Evolutionary conservation across 176 grass and related monocot genomes (phyloP).

Genomic region (Coix lacrymajobi): DNA sequence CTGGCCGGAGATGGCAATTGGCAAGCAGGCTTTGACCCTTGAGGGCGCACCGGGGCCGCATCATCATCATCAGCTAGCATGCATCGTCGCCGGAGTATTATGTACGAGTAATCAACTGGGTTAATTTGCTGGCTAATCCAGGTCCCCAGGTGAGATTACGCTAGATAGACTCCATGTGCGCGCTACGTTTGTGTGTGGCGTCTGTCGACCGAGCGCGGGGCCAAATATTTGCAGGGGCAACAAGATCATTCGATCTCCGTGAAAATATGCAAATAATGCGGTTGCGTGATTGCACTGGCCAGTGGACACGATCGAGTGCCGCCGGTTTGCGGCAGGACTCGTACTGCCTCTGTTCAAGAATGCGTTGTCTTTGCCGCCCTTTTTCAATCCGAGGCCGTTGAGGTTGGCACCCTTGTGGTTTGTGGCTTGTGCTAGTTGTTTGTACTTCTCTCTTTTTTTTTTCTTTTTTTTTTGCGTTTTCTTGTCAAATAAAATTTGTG

Average conservation of each 20-base stretch:
- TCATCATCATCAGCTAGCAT: not conserved
- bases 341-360: not conserved
- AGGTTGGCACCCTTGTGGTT: too few species aligned
- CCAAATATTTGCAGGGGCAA: too few species aligned
- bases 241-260: constrained; percentile 17
- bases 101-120: not conserved
- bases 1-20: not conserved
- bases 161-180: not conserved
- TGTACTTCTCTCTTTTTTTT: not conserved
- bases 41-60: constrained; percentile 9
- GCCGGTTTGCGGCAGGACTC: not conserved
- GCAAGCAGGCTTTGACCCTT: constrained; percentile 45
- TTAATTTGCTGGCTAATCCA: constrained; percentile 28
- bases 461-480: not conserved
- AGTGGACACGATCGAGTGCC: too few species aligned
- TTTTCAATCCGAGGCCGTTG: not conserved
- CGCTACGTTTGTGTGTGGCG: not conserved
- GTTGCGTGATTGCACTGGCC: not conserved
- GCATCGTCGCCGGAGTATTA: not conserved
- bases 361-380: not conserved
- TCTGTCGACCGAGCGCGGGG: not conserved
- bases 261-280: not conserved
- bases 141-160: constrained; percentile 39
- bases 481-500: too few species aligned
- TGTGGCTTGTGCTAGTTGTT: not conserved